Conservation (phyloP, 768 basidiomycete species). For the Kwoniella dendrophila region DNA sequence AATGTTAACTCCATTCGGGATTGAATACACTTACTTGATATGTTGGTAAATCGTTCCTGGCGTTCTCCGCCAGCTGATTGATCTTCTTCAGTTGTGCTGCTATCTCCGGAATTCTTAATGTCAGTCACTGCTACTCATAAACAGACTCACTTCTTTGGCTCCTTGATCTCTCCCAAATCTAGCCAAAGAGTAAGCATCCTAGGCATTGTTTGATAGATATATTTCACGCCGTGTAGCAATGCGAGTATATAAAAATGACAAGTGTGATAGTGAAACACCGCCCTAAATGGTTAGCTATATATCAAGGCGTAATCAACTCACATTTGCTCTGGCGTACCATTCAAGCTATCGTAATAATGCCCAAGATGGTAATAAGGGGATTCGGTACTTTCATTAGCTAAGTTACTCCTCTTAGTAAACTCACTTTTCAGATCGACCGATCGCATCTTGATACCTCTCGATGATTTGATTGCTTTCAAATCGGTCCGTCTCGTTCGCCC, state of each 20-base stretch:
- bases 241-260: conserved; percentile 70
- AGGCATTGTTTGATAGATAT: conserved; percentile 92
- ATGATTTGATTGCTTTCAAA: conserved; percentile 70
- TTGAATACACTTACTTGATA: conserved; percentile 67
- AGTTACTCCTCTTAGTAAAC: conserved; percentile 16
- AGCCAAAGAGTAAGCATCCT: conserved; percentile 93
- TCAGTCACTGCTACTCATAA: background rate
- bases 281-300: conserved; percentile 22
- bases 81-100: conserved; percentile 60
- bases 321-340: conserved; percentile 15
- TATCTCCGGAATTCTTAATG: background rate
- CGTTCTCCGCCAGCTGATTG: conserved; percentile 63
- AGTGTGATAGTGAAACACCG: conserved; percentile 56
- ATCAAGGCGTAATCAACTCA: conserved; percentile 9
- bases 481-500: conserved; percentile 88
- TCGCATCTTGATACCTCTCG: conserved; percentile 59
- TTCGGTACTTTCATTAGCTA: conserved; percentile 59
- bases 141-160: conserved; percentile 20
- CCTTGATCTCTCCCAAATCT: conserved; percentile 74
- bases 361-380: conserved; percentile 84
- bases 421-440: conserved; percentile 54
- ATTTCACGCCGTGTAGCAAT: conserved; percentile 83
- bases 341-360: conserved; percentile 71
- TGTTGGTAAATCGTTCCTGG: conserved; percentile 67
- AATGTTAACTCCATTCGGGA: conserved; percentile 1